Percentiles rank a stretch among this genome's conserved stretches.
phyloP scores from a whole-genome alignment of 768 basidiomycete species.

The Russula earlei region DNA sequence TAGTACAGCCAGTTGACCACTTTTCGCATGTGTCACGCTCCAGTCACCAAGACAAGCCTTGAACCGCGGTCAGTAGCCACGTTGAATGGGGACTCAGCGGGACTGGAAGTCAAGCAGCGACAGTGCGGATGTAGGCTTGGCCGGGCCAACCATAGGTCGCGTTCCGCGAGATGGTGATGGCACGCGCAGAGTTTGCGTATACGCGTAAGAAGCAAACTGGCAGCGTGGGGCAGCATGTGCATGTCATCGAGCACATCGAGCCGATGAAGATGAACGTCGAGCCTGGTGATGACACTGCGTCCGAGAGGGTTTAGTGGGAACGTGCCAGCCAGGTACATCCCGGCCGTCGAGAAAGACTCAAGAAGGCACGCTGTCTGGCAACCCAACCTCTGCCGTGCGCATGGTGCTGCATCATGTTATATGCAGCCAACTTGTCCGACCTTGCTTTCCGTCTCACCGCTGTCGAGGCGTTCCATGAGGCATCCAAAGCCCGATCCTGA shows the following conservation, averaged over 20 bases:
- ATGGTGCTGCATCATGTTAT: constrained; percentile 83
- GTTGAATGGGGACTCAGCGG: too few relatives aligned
- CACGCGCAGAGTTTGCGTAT: constrained; percentile 73
- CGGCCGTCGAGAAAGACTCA: constrained; percentile 92
- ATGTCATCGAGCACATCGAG: constrained; percentile 84
- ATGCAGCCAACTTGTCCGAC: constrained; percentile 94
- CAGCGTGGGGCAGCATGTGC: constrained; percentile 93
- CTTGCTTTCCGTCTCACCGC: constrained; percentile 88
- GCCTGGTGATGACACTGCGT: constrained; percentile 73
- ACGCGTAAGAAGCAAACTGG: constrained; percentile 98
- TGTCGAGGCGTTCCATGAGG: constrained; percentile 90
- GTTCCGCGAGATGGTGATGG: constrained; percentile 89
- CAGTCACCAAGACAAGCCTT: too few relatives aligned
- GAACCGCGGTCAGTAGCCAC: too few relatives aligned
- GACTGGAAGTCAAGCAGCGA: too few relatives aligned
- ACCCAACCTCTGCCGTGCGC: constrained; percentile 75
- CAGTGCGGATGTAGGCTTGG: too few relatives aligned
- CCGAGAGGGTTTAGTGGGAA: constrained; percentile 87
- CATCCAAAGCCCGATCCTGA: constrained; percentile 52
- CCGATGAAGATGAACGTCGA: constrained; percentile 71
- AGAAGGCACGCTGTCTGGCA: constrained; percentile 88
- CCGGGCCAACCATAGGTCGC: constrained; percentile 96
- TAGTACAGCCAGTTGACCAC: too few relatives aligned
- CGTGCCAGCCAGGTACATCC: constrained; percentile 86
- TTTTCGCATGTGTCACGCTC: too few relatives aligned